Evolutionary conservation across 768 basidiomycete genomes (phyloP), one percentile per base, ranked within the genome.

Genomic region (Podaxis sp.): DNA sequence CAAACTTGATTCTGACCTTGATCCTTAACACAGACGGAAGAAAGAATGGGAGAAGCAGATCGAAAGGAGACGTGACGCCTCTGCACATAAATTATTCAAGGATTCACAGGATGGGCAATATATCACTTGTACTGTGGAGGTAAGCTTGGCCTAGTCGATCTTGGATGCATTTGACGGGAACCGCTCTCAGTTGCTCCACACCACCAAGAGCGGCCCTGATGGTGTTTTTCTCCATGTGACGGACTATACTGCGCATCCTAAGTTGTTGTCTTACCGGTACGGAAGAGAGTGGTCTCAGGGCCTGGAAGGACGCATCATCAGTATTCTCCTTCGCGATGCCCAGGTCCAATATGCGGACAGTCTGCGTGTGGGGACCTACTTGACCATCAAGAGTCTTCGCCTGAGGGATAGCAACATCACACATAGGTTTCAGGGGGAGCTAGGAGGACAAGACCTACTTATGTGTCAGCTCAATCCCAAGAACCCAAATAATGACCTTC

Each of bases 101-200:
- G 79, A 87, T 56, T 81, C 76, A 4, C 68, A 70, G 39, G 77
- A 76, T 39, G 74, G 76, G 1, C 69, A 66, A 33, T 80, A 83
- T 63, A 81, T 87, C 64, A 80, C 80, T 52, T 87, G 86, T 65
- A 77, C 82, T 13, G 85, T 86, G 42, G 84, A 88, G 80, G 88
- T 88, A 69, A 46, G 67, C 39, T 15, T 46, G 38, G 36, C 19
- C n/a, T 56, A 22, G 33, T 30, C 17, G 26, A 9, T 61, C 39
- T 52, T 59, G 55, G 24, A 28, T 65, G n/a, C 0, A 33, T n/a
- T 57, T 39, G 54, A 57, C 13, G 13, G 55, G 49, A 12, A 58
- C 49, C 26, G 28, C 36, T 22, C 57, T 13, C 61, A 89, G 88
- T 70, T 87, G 38, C 72, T 89, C 3, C 77, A 80, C 63, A 64